Conservation (phyloP, 257 asterid genomes). For the Handroanthus guayacan region DNA sequence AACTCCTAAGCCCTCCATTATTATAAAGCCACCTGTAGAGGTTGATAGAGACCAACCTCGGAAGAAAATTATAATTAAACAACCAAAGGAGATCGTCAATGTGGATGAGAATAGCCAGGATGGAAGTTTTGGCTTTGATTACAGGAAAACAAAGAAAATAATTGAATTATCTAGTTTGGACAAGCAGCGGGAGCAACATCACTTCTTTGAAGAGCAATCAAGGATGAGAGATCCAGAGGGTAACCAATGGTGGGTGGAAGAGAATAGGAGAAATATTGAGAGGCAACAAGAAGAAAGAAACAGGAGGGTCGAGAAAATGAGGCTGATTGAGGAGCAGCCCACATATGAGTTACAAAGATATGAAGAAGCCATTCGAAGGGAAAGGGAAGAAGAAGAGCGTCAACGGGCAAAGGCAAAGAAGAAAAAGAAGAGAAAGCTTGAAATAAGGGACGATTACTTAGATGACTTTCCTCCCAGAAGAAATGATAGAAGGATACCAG, state of each 20-base stretch:
- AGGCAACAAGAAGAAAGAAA: slow-evolving; percentile 66
- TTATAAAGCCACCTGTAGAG: slow-evolving; percentile 83
- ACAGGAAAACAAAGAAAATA: slow-evolving; percentile 84
- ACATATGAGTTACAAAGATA: slow-evolving; percentile 65
- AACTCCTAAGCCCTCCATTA: slow-evolving; percentile 69
- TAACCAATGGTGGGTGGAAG: slow-evolving; percentile 66
- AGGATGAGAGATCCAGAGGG: slow-evolving; percentile 70
- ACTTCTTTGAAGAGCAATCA: slow-evolving; percentile 60
- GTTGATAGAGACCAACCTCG: slow-evolving; percentile 74
- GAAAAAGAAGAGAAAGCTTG: slow-evolving; percentile 75
- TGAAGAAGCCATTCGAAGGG: slow-evolving; percentile 77
- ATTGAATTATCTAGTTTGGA: slow-evolving; percentile 74
- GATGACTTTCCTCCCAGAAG: slow-evolving; percentile 76
- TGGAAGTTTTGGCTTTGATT: slow-evolving; percentile 76
- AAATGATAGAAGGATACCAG: slow-evolving; percentile 75
- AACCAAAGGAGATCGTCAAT: slow-evolving; percentile 73
- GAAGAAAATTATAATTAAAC: slow-evolving; percentile 78
- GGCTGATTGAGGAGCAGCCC: slow-evolving; percentile 70
- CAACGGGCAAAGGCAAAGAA: slow-evolving; percentile 76
- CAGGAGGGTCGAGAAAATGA: slow-evolving; percentile 60
- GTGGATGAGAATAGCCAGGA: slow-evolving; percentile 87
- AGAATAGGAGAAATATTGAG: slow-evolving; percentile 61
- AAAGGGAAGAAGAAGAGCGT: slow-evolving; percentile 92
- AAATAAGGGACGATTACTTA: slow-evolving; percentile 65
- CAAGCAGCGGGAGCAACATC: slow-evolving; percentile 51